Evolutionary conservation across 2,329 filamentous ascomycete species (phyloP).

Genomic region (Chlorencoelia australis): DNA sequence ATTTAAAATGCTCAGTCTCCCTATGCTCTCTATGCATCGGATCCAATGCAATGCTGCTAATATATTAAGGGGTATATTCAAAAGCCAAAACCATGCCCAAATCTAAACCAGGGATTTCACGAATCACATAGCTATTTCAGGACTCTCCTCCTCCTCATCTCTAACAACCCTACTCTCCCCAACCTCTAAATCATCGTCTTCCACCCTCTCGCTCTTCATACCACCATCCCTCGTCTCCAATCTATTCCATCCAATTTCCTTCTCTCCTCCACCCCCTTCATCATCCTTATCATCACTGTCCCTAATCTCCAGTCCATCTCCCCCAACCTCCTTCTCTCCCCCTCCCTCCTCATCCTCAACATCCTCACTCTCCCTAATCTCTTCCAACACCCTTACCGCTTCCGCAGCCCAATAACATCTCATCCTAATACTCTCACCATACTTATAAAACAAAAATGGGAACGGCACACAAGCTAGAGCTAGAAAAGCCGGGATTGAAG

Average conservation of each 20-base stretch:
- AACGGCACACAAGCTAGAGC: constrained; percentile 61
- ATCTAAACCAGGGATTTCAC: too few species aligned
- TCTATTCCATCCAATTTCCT: neutral
- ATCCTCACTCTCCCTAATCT: neutral
- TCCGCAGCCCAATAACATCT: constrained; percentile 61
- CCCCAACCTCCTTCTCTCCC: constrained; percentile 3
- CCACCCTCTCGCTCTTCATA: too few species aligned
- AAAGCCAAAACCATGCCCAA: too few species aligned
- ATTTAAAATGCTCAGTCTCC: too few species aligned
- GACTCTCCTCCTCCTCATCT: too few species aligned
- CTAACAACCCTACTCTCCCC: too few species aligned
- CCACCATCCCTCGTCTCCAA: too few species aligned
- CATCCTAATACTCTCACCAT: constrained; percentile 51
- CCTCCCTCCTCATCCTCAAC: constrained; percentile 1
- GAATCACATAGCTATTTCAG: too few species aligned
- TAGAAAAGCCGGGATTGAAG: constrained; percentile 63
- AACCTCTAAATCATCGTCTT: neutral
- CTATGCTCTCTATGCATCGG: too few species aligned
- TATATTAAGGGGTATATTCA: too few species aligned
- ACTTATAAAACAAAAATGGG: constrained; percentile 69
- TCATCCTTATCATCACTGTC: neutral
- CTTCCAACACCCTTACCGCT: constrained; percentile 31
- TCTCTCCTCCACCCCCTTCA: neutral
- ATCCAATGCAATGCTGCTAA: too few species aligned
- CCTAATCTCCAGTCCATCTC: neutral